phyloP scores from a whole-genome alignment of 495 filamentous ascomycete genomes.

The Copromyces sp. region DNA sequence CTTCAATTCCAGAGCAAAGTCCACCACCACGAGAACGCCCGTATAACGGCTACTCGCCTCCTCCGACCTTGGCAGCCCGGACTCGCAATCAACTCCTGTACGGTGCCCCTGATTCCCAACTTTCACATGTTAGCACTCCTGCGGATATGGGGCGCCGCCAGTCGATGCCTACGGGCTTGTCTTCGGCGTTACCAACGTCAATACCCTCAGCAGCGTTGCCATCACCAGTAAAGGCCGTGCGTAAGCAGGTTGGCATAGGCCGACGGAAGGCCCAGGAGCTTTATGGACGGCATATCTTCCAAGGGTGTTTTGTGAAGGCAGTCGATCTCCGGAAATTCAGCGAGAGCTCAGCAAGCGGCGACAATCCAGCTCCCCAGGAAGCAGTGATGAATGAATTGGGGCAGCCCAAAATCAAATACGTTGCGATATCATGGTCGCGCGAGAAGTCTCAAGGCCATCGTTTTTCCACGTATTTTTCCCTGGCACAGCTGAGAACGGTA shows the following conservation, averaged over 20 bases:
- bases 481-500: not conserved
- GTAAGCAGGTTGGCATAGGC: not conserved
- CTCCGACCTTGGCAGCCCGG: not conserved
- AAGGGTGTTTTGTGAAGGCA: constrained; percentile 30
- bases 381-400: not conserved
- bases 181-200: not conserved
- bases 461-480: not conserved
- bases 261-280: not conserved
- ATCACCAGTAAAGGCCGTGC: not conserved
- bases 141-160: not conserved
- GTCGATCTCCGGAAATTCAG: constrained; percentile 26
- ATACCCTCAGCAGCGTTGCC: constrained; percentile 4
- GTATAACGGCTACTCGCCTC: not conserved
- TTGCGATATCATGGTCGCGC: not conserved
- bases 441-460: not conserved
- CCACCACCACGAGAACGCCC: not conserved
- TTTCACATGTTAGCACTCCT: not conserved
- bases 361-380: not conserved
- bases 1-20: constrained; percentile 19
- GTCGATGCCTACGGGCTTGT: not conserved
- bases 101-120: not conserved
- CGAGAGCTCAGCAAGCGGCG: constrained; percentile 10
- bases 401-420: not conserved
- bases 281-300: not conserved
- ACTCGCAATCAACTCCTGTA: not conserved